Conservation (phyloP, 2,329 filamentous ascomycete species). For the Pseudopyricularia cyperi region DNA sequence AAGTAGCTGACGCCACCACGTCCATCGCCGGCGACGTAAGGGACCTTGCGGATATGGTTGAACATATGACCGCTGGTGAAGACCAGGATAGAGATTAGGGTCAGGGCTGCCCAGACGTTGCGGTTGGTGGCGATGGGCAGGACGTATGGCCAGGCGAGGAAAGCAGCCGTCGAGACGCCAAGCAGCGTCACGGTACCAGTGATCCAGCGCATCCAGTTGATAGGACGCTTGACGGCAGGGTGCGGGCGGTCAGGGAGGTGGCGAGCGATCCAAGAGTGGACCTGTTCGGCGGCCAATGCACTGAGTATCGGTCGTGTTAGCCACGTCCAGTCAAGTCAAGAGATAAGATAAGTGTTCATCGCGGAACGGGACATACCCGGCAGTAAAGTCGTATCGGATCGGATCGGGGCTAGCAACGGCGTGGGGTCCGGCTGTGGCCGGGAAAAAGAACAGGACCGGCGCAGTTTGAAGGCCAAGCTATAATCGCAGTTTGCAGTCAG, state of each 20-base stretch:
- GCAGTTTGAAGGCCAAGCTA: conserved; percentile 91
- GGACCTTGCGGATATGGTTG: conserved; percentile 93
- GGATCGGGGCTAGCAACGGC: conserved; percentile 59
- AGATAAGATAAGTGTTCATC: not conserved
- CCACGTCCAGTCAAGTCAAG: not conserved
- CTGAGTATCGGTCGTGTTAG: conserved; percentile 39
- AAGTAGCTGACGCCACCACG: conserved; percentile 83
- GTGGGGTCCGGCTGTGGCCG: conserved; percentile 68
- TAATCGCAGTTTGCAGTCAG: conserved; percentile 4
- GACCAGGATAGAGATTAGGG: conserved; percentile 75
- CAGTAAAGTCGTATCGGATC: conserved; percentile 71
- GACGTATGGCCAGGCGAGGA: conserved; percentile 65
- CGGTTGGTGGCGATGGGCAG: conserved; percentile 75
- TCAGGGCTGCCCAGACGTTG: conserved; percentile 86
- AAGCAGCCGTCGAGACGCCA: conserved; percentile 53
- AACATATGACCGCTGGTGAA: conserved; percentile 99
- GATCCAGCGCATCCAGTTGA: conserved; percentile 73
- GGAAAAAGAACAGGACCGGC: conserved; percentile 78
- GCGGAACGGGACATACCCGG: conserved; percentile 44
- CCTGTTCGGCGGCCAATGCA: conserved; percentile 47
- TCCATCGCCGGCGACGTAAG: conserved; percentile 78
- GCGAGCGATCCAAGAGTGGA: conserved; percentile 67
- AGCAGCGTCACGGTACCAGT: conserved; percentile 55
- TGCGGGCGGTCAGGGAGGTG: conserved; percentile 69
- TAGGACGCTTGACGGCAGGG: conserved; percentile 65